A percentile compares a stretch with the other conserved stretches of the same genome.
These are phyloP conservation scores for Zygosaccharomyces sapae DNA, from an alignment of 1,139 yeast genomes.

Conservation along the genomic window DNA sequence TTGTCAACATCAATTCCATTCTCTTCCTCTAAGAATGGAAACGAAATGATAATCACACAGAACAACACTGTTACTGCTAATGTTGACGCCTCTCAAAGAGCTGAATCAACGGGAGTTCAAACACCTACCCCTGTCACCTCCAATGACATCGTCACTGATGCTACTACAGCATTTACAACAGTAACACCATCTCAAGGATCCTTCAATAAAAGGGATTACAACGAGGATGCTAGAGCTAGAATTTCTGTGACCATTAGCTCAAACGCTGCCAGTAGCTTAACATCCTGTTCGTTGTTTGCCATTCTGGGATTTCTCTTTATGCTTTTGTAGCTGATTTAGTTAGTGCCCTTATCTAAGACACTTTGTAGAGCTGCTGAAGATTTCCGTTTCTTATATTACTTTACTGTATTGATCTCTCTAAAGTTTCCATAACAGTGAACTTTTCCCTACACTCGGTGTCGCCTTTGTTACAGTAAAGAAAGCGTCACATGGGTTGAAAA, in stretches of 20 bases:
- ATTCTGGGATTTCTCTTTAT: not conserved
- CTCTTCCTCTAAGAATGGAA: not conserved
- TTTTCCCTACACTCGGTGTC: too few relatives aligned
- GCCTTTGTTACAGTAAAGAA: too few relatives aligned
- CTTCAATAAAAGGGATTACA: not conserved
- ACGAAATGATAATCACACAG: not conserved
- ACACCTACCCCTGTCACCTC: not conserved
- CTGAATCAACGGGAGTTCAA: not conserved
- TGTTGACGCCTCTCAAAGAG: not conserved
- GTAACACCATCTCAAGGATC: slow-evolving; percentile 1
- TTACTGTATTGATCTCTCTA: not conserved
- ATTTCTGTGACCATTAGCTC: not conserved
- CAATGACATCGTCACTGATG: not conserved
- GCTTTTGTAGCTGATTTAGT: not conserved
- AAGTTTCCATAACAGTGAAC: too few relatives aligned
- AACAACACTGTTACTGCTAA: not conserved
- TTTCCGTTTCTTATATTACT: not conserved
- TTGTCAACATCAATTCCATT: not conserved
- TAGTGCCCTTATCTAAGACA: not conserved
- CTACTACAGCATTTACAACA: not conserved
- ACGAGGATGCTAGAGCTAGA: not conserved
- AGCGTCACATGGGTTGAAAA: too few relatives aligned
- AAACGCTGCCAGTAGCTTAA: not conserved
- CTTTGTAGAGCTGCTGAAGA: too few relatives aligned
- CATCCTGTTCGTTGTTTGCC: not conserved